Evolutionary conservation across 129 eudicot species (phyloP), one percentile per base, ranked within the genome.

Genomic region (Artemisia argyi): DNA sequence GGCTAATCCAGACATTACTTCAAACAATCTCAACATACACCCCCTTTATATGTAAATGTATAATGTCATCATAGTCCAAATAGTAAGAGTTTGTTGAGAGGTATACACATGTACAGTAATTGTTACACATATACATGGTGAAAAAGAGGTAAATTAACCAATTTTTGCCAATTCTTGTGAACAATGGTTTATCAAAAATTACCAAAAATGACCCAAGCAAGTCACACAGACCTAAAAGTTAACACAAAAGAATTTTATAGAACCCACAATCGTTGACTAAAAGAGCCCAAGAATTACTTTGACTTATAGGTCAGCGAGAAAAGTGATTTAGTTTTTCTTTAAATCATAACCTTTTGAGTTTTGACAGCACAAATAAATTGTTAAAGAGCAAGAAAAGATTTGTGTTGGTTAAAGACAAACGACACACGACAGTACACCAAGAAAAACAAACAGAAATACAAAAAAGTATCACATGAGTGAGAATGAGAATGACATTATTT

Each of bases 401-500:
- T 65, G 75, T 61, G 5, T 71, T 1, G 83, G 70, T 63, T 61
- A 80, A 80, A 69, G 80, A 55, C 76, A 75, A 80, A 49, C 59
- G 53, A 59, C 75, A 65, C 68, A 83, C 76, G 83, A 81, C 86
- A n/a, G n/a, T n/a, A n/a, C n/a, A 81, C 68, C 68, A 75, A 76
- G 69, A 75, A 80, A 80, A 80, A 80, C 80, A 80, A 75, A 71
- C 48, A 22, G 68, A 30, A 52, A 75, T 69, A 63, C 51, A 70
- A 69, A 80, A 75, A 75, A 80, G 82, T 73, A 69, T 75, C 76
- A 76, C 86, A 81, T 81, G 81, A 70, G 74, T 69, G 74, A 75
- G 83, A 72, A n/a, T 79, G 83, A 76, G 71, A 52, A 78, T 72
- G 83, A 79, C 84, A 20, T 66, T 59, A 6, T 65, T 61, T 71